Base-by-base conservation (phyloP, 192 early-diverging fungal genomes). In the Entomortierella chlamydospora region DNA sequence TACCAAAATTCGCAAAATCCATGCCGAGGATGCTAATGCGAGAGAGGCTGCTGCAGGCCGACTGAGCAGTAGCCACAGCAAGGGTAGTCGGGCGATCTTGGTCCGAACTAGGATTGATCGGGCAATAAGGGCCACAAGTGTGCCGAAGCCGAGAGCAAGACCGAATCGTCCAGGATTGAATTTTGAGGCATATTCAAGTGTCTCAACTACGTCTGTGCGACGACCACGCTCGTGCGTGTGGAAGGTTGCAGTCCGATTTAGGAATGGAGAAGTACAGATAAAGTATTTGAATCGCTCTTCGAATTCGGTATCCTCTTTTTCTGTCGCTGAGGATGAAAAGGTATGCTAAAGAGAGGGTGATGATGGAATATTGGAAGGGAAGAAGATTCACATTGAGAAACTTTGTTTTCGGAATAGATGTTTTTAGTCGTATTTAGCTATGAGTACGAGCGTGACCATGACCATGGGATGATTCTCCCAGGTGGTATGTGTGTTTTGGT, bases 241-340 rank as follows among this genome's bases (percentile, higher is more conserved):
- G n/a, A 80, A 42, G 13, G 84, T 83, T 8, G 71, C 61, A 18
- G 34, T 69, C 43, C 85, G 83, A 55, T 83, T 89, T 4, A 89
- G 63, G 25, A 89, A 76, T 8, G 87, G 84, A 0, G 88, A 89
- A 22, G 88, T 89, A 42, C 84, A 86, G 53, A 89, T 84, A 20
- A 87, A 64, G 45, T 89, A 89, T 53, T 86, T 87, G 73, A 89
- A 87, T 2, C 86, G 83, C 57, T 89, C 88, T 55, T 87, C 85
- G 61, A 88, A 89, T 23, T 83, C 82, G 20, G 73, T 64, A 83
- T 89, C 85, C 62, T 87, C 88, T 25, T 60, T 39, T 34, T 79
- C 64, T 9, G 86, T 72, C 7, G 87, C 62, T 15, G 87, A 81
- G 1, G 83, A 68, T 28, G 85, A 83, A 45, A 87, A 84, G 2